Percentiles rank a stretch among this genome's conserved stretches.
Conservation (phyloP, 495 filamentous ascomycete genomes). For the Lophiotrema nucula region DNA sequence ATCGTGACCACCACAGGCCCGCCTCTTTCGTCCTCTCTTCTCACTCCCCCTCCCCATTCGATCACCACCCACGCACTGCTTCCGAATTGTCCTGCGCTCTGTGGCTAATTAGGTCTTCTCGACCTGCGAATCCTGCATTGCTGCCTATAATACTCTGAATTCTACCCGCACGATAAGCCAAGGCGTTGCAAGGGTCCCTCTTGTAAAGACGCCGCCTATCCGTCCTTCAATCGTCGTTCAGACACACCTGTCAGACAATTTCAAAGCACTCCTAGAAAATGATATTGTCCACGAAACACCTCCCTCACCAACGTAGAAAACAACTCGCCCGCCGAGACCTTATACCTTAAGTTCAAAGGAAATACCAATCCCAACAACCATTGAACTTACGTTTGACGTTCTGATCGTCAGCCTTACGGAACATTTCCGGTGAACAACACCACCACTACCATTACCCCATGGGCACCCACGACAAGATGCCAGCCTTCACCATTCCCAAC, state of each 20-base stretch:
- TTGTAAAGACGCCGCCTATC: conserved; percentile 34
- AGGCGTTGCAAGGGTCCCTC: conserved; percentile 32
- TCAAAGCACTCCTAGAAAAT: conserved; percentile 30
- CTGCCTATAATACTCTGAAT: conserved; percentile 32
- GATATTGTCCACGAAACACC: conserved; percentile 30
- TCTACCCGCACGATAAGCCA: conserved; percentile 35
- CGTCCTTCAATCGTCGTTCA: conserved; percentile 29
- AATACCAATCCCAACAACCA: background rate
- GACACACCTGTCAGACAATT: conserved; percentile 23
- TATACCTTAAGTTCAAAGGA: conserved; percentile 22
- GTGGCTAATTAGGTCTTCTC: conserved; percentile 33
- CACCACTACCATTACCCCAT: conserved; percentile 16
- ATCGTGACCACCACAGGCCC: conserved; percentile 32
- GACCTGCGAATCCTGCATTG: conserved; percentile 37
- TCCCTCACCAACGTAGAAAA: conserved; percentile 21
- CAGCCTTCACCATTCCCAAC: conserved; percentile 15
- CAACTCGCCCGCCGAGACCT: conserved; percentile 17
- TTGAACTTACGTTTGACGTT: background rate
- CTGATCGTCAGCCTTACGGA: conserved; percentile 14
- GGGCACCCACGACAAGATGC: conserved; percentile 21
- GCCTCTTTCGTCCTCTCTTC: conserved; percentile 13
- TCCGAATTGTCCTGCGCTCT: conserved; percentile 30
- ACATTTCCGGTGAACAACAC: conserved; percentile 27
- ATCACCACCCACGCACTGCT: conserved; percentile 24
- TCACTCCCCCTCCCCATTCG: conserved; percentile 26